A percentile compares a stretch with the other conserved stretches of the same genome.
These are phyloP conservation scores for Debaryomyces robertsiae DNA, from an alignment of 1,139 yeast genomes.

Conservation along the genomic window DNA sequence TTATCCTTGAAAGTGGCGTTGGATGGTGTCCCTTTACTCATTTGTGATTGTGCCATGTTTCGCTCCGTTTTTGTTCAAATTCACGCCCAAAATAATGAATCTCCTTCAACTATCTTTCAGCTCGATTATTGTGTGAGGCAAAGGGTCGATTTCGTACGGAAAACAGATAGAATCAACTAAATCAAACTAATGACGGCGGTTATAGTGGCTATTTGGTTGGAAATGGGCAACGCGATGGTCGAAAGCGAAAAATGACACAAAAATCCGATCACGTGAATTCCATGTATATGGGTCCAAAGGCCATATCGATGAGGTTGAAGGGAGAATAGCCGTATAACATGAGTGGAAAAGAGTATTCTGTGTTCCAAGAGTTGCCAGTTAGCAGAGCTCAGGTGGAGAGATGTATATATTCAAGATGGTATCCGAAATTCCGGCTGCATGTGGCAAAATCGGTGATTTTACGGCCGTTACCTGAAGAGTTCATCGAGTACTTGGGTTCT, in stretches of 20 bases:
- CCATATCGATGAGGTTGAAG: too few species aligned
- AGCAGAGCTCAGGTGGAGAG: slow-evolving; percentile 55
- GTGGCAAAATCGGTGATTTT: slow-evolving; percentile 58
- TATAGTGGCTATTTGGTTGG: slow-evolving; percentile 3
- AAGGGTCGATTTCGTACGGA: slow-evolving; percentile 5
- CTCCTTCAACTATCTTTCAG: neutral
- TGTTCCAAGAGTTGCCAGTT: slow-evolving; percentile 41
- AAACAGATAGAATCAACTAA: slow-evolving; percentile 3
- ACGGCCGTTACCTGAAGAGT: slow-evolving; percentile 64
- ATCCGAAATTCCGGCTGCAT: slow-evolving; percentile 51
- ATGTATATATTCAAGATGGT: slow-evolving; percentile 80
- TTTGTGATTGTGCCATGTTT: slow-evolving; percentile 24
- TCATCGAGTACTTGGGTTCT: slow-evolving; percentile 67
- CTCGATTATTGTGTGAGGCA: neutral
- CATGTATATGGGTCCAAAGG: too few species aligned
- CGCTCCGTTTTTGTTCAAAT: neutral
- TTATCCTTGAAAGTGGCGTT: slow-evolving; percentile 91
- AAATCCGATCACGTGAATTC: slow-evolving; percentile 7
- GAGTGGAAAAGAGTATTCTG: slow-evolving; percentile 10
- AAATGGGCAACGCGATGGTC: slow-evolving; percentile 9
- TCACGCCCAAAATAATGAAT: neutral
- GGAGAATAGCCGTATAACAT: neutral
- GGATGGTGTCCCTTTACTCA: slow-evolving; percentile 52
- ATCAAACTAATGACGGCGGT: too few species aligned
- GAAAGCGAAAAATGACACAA: slow-evolving; percentile 9